Conservation (phyloP, 768 basidiomycete species). For the Leccinum sublutescens region DNA sequence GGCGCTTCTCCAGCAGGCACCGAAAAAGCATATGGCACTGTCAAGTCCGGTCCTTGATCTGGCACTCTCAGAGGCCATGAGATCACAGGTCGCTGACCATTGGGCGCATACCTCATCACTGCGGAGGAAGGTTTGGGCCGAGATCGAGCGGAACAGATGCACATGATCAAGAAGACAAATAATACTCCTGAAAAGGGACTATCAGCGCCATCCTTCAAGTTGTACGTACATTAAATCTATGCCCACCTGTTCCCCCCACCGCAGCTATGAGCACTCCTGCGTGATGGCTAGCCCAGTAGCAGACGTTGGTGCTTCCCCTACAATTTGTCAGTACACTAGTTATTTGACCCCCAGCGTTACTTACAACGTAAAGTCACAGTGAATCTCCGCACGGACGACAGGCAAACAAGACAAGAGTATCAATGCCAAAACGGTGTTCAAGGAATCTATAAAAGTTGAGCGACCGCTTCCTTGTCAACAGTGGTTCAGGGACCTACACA, state of each 20-base stretch:
- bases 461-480: not conserved
- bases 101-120: constrained; percentile 1
- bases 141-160: not conserved
- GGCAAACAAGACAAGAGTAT: constrained; percentile 11
- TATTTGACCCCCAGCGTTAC: not conserved
- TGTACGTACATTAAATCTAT: not conserved
- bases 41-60: not conserved
- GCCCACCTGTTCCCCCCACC: constrained; percentile 5
- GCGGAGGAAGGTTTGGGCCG: not conserved
- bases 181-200: constrained; percentile 2
- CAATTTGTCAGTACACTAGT: not conserved
- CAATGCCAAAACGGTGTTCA: constrained; percentile 1
- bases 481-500: constrained; percentile 12
- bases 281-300: constrained; percentile 5
- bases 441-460: constrained; percentile 6
- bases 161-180: not conserved
- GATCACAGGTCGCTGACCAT: not conserved
- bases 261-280: not conserved
- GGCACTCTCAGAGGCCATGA: not conserved
- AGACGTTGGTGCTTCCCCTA: constrained; percentile 9
- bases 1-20: not conserved
- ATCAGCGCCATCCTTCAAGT: not conserved
- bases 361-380: constrained; percentile 9
- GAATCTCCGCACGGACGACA: constrained; percentile 9
- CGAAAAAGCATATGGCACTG: constrained; percentile 5